Base-by-base conservation (phyloP, 805 yeast species). In the Pichia heedii region DNA sequence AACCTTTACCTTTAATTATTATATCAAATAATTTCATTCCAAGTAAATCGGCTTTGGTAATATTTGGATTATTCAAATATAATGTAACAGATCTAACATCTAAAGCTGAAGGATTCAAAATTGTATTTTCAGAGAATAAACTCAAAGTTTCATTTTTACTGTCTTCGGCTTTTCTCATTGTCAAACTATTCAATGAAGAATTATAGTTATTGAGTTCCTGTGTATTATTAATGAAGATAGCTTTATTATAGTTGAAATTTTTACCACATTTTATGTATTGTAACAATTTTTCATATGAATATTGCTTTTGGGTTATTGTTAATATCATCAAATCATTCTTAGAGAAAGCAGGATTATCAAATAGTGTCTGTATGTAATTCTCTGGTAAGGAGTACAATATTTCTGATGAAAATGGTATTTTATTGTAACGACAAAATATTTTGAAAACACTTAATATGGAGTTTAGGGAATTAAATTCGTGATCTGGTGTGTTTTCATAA, bases 381-480 rank as follows among this genome's bases (percentile, higher is more conserved):
- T 57, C 59, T 0, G 62, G 62, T 15, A 60, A 42, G 21, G 60
- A 52, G 39, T 52, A 61, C 24, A 57, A 44, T 13, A 61, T 58
- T 41, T 61, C 65, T 0, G 65, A 62, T 18, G 60, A 42, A 46
- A 62, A 62, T 5, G 55, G 55, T 10, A 60, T 51, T 22, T 54
- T 50, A 24, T 53, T 58, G 33, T 57, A 40, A 33, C 60, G 64
- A 38, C 62, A 56, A 42, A 61, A 60, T 3, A 62, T 51, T 24
- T 61, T 62, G 39, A 62, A 48, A 10, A 61, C 57, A 43, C 62
- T 57, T 33, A 62, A 47, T 26, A 57, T 56, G 1, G 52, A 73
- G 58, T 60, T 76, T 55, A 63, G 62, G 10, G 54, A 62, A 50
- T 49, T 65, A 36, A 54, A 55, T 11, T 47, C 47, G n/a, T 45